Conservation (phyloP, 441 rosid genomes). For the Syzygium syzygioides region DNA sequence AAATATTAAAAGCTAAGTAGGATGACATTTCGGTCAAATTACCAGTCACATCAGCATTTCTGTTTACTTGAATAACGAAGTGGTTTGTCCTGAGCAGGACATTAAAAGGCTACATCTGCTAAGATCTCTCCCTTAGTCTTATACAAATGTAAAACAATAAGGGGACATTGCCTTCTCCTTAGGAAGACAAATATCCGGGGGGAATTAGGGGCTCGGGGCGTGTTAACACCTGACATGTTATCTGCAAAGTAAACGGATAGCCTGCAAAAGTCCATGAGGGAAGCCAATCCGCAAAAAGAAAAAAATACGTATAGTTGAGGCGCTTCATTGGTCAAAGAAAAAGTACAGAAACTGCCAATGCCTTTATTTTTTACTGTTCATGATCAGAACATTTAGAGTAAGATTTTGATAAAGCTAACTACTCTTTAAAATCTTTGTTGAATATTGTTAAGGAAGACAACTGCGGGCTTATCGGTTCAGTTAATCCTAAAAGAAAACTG, state of each 20-base stretch:
- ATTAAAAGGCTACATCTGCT: too few relatives aligned
- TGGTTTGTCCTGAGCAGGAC: too few relatives aligned
- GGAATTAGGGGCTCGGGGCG: too few relatives aligned
- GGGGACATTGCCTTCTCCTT: too few relatives aligned
- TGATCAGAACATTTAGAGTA: neutral
- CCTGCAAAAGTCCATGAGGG: too few relatives aligned
- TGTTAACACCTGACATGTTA: accelerated
- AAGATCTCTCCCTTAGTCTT: too few relatives aligned
- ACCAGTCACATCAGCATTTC: neutral
- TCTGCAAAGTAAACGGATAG: too few relatives aligned
- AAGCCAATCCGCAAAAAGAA: neutral
- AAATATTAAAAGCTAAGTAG: neutral
- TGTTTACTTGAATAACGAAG: neutral
- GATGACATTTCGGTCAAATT: accelerated
- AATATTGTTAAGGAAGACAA: neutral
- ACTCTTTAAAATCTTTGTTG: neutral
- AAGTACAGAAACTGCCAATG: neutral
- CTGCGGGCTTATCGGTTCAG: neutral
- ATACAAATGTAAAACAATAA: too few relatives aligned
- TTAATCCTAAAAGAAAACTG: neutral
- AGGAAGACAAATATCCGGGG: too few relatives aligned
- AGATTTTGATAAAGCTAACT: neutral
- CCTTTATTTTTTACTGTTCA: neutral
- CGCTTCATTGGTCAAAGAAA: neutral
- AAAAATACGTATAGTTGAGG: neutral